Evolutionary conservation across 495 filamentous ascomycete species (phyloP), one percentile per base, ranked within the genome.

Genomic region (Talaromyces stipitatus): DNA sequence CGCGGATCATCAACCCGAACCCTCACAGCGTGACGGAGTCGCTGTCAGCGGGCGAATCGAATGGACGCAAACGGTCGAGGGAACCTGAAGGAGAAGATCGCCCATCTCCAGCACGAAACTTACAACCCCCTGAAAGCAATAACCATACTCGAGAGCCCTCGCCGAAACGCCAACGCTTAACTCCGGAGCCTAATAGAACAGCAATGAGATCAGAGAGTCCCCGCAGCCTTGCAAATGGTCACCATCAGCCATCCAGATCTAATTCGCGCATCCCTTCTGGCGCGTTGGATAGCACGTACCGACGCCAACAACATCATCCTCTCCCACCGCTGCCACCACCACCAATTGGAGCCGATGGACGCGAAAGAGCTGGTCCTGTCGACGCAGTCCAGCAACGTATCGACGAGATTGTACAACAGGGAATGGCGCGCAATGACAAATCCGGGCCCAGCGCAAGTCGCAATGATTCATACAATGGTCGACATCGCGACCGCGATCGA

Each of bases 11-110:
- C 62, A 62, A 64, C 68, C 55, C 72, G 55, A 54, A 61, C 60
- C 60, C 65, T 43, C 61, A 50, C 29, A 62, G 64, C 41, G 22
- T 22, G 1, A 26, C 33, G n/a, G 61, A 58, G 14, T 62, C 67
- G 8, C 54, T 62, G 12, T 56, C 50, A 14, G 61, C 56, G 9
- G 59, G 63, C 6, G 62, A 62, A 41, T 30, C 55, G 9, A 32
- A 50, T 51, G 72, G 69, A 26, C 70, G 70, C 18, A 78, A 78
- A 57, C 73, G 75, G 50, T 76, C 73, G 2, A 70, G 73, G 28
- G 75, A 78, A 38, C 71, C 72, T 9, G 74, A 76, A 18, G 65
- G 67, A 28, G 61, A 63, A 1, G n/a, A 16, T 23, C 51, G 20
- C 22, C 29, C 11, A 3, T 54, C 29, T 36, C 29, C 51, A 38